Evolutionary conservation across 495 filamentous ascomycete genomes (phyloP), one percentile per base, ranked within the genome.

Genomic region (Penicillium lagena): DNA sequence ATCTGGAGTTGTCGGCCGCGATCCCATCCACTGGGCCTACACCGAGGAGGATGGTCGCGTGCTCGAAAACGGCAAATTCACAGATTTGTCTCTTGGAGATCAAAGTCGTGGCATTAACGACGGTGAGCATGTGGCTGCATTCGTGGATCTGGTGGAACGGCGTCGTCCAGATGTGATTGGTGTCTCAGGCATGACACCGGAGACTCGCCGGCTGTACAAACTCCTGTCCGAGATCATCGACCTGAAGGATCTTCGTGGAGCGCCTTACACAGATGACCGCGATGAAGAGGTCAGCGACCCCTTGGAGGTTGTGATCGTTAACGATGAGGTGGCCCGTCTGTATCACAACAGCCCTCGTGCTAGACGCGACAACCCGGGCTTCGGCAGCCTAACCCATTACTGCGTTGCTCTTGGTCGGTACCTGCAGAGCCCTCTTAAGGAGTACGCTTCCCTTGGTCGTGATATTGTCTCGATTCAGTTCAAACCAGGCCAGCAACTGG

Each of bases 321-420:
- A 97, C 49, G 93, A 97, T 52, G 93, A 98, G 66, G 88, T 96
- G 35, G 93, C 93, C 27, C 78, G 93, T 13, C 76, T 97, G 5
- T 98, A 96, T 62, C 89, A 95, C 57, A 86, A 88, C 54, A 96
- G 87, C 57, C 79, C 82, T 14, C 81, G 91, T 15, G 90, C 88
- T n/a, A 72, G 74, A 39, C 64, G 73, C 9, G 93, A 97, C 40
- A 87, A 91, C 54, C 93, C 93, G 4, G 80, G 79, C 8, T 68
- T 95, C 15, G 76, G 73, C 9, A 79, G 86, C 2, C 73, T 93
- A 31, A 86, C 84, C 0, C 78, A 86, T 47, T 98, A 98, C 64
- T 95, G 90, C 62, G 81, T 95, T 41, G 90, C 80, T 29, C 62
- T 98, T 32, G 90, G 86, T 7, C 82, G 83, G 51, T 98, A 97